Evolutionary conservation across 176 grass and related monocot species (phyloP).

Genomic region (Elymus sibiricus): DNA sequence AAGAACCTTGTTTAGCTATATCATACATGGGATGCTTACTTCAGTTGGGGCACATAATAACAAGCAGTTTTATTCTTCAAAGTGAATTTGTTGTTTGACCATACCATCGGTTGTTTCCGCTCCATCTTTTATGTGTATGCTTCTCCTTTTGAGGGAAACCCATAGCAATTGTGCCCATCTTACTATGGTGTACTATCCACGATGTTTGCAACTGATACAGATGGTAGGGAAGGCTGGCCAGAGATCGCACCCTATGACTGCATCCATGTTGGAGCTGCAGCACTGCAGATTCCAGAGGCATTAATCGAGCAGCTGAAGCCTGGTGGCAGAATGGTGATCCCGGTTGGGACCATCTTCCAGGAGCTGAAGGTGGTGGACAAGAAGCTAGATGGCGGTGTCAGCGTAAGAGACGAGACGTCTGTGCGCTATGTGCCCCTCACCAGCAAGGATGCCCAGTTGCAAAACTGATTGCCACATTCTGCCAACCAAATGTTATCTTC

Average conservation of each 20-base stretch:
- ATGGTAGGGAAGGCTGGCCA: slow-evolving; percentile 79
- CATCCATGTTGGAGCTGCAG: slow-evolving; percentile 80
- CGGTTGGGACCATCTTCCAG: slow-evolving; percentile 57
- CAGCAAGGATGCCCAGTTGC: slow-evolving; percentile 51
- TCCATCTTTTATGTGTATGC: neutral
- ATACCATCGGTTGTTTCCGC: neutral
- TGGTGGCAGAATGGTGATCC: slow-evolving; percentile 77
- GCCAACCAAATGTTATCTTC: neutral
- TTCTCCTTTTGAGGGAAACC: neutral
- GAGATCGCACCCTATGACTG: slow-evolving; percentile 70
- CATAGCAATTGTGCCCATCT: neutral
- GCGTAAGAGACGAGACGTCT: slow-evolving; percentile 45
- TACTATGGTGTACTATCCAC: neutral
- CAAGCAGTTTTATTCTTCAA: neutral
- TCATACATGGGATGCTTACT: neutral
- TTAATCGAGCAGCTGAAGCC: slow-evolving; percentile 68
- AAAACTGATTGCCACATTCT: slow-evolving; percentile 33
- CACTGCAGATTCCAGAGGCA: slow-evolving; percentile 50
- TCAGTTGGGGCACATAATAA: neutral
- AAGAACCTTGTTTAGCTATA: neutral
- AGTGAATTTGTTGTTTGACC: neutral
- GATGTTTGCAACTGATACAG: slow-evolving; percentile 14
- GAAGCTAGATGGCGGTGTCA: slow-evolving; percentile 49
- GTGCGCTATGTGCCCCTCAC: slow-evolving; percentile 70
- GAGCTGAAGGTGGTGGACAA: slow-evolving; percentile 83